Evolutionary conservation across 306 rosid species (phyloP).

Genomic region (Quercus engelmannii): DNA sequence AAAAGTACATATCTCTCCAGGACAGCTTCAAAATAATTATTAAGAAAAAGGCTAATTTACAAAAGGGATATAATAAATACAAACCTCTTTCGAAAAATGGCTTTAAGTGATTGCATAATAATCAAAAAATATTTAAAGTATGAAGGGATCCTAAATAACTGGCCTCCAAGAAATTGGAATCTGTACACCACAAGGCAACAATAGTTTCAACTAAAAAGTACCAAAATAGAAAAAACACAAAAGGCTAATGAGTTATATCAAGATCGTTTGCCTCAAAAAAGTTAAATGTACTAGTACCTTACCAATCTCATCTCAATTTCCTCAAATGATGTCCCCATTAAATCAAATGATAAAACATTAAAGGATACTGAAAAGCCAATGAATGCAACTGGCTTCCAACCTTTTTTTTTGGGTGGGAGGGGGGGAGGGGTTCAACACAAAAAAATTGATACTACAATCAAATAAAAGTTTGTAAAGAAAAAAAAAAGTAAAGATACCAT

Average conservation of each 20-base stretch:
- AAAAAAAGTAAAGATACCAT: too few relatives aligned
- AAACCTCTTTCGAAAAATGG: constrained; percentile 39
- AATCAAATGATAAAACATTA: constrained; percentile 40
- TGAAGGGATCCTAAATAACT: constrained; percentile 39
- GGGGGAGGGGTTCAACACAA: too few relatives aligned
- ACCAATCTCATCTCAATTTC: constrained; percentile 52
- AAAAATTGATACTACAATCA: too few relatives aligned
- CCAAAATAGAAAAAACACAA: constrained; percentile 6
- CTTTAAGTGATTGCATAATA: constrained; percentile 42
- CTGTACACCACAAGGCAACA: constrained; percentile 16
- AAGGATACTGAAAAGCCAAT: constrained; percentile 36
- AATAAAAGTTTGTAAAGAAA: too few relatives aligned
- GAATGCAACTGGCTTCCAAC: constrained; percentile 49
- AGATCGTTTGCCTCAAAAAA: neutral
- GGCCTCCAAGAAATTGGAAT: constrained; percentile 41
- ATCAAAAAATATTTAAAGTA: constrained; percentile 42
- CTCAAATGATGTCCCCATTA: constrained; percentile 46
- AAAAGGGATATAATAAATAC: constrained; percentile 8
- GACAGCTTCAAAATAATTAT: neutral
- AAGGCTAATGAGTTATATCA: neutral
- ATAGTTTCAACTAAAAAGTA: constrained; percentile 16
- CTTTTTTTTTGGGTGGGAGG: neutral
- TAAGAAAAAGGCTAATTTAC: neutral
- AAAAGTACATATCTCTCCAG: too few relatives aligned
- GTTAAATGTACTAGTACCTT: constrained; percentile 33